A percentile compares a stretch with the other conserved stretches of the same genome.
Evolutionary conservation across 768 basidiomycete genomes (phyloP).

Genomic region (Nidularia pulvinata): DNA sequence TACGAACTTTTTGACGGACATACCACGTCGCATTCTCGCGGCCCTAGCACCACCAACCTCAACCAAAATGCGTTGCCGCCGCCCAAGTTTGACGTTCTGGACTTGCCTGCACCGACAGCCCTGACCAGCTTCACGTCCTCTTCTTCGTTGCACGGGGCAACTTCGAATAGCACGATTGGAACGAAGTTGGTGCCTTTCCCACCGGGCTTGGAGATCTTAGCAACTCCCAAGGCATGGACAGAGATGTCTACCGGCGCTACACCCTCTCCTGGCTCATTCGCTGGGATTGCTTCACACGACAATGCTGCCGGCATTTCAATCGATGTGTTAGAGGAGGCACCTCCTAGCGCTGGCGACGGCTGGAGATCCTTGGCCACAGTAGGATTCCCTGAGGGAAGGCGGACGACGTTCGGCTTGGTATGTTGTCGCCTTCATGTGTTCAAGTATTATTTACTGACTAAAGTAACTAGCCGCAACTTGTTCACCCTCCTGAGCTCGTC

Average conservation of each 20-base stretch:
- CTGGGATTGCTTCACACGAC: slow-evolving; percentile 14
- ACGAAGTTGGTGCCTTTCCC: slow-evolving; percentile 25
- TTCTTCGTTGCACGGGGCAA: slow-evolving; percentile 30
- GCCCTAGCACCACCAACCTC: neutral
- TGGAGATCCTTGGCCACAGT: slow-evolving; percentile 51
- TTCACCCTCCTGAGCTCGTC: slow-evolving; percentile 36
- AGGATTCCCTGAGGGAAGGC: slow-evolving; percentile 27
- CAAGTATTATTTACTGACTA: neutral
- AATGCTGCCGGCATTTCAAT: slow-evolving; percentile 35
- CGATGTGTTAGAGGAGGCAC: slow-evolving; percentile 70
- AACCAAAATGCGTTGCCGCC: slow-evolving; percentile 1
- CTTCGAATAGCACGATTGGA: slow-evolving; percentile 26
- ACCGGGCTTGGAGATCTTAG: slow-evolving; percentile 30
- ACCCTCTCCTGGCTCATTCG: slow-evolving; percentile 9
- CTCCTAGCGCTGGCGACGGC: slow-evolving; percentile 57
- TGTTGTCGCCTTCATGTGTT: slow-evolving; percentile 23
- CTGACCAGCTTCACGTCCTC: slow-evolving; percentile 46
- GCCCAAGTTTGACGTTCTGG: slow-evolving; percentile 22
- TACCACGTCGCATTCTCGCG: neutral
- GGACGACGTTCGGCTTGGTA: slow-evolving; percentile 67
- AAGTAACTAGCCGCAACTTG: slow-evolving; percentile 27
- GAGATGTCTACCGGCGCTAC: slow-evolving; percentile 13
- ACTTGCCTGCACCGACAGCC: slow-evolving; percentile 51
- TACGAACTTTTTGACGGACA: slow-evolving; percentile 11
- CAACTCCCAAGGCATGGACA: slow-evolving; percentile 26